phyloP scores from a whole-genome alignment of 2,329 filamentous ascomycete genomes.

The Aspergillus felis region DNA sequence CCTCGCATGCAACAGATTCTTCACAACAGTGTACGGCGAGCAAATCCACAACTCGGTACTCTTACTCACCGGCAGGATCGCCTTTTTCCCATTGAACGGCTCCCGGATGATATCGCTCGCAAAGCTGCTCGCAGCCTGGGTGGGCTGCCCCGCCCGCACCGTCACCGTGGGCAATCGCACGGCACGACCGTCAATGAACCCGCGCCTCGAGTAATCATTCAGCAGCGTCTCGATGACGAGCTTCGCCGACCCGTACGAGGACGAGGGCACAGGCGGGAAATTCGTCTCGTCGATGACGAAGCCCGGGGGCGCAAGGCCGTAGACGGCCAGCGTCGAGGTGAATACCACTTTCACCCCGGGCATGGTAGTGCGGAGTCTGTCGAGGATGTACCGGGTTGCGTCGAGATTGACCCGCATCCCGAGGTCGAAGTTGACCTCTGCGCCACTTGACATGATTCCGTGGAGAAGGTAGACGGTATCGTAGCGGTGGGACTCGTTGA shows the following conservation, averaged over 20 bases:
- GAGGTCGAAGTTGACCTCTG: constrained; percentile 51
- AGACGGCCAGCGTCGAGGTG: constrained; percentile 48
- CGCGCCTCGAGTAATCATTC: constrained; percentile 51
- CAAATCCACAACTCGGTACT: constrained; percentile 57
- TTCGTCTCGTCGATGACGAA: constrained; percentile 43
- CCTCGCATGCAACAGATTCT: constrained; percentile 52
- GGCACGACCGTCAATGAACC: constrained; percentile 45
- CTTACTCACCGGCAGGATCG: constrained; percentile 48
- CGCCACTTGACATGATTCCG: constrained; percentile 53
- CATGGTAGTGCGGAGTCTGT: constrained; percentile 43
- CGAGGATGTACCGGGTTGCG: constrained; percentile 46
- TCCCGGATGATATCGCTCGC: constrained; percentile 53
- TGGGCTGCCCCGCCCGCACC: constrained; percentile 49
- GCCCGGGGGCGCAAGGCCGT: constrained; percentile 45
- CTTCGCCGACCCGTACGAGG: constrained; percentile 52
- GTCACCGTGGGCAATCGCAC: constrained; percentile 51
- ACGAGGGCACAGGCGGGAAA: constrained; percentile 45
- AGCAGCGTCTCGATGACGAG: constrained; percentile 48
- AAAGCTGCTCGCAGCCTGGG: constrained; percentile 50
- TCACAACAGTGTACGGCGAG: constrained; percentile 51
- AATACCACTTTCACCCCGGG: constrained; percentile 49
- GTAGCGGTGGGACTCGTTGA: constrained; percentile 38
- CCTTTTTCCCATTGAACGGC: constrained; percentile 49
- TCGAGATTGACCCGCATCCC: constrained; percentile 52
- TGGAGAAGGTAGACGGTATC: constrained; percentile 52